These are phyloP conservation scores for Chrysosporium keratinophilum DNA, from an alignment of 2,329 filamentous ascomycete genomes.

Conservation along the genomic window DNA sequence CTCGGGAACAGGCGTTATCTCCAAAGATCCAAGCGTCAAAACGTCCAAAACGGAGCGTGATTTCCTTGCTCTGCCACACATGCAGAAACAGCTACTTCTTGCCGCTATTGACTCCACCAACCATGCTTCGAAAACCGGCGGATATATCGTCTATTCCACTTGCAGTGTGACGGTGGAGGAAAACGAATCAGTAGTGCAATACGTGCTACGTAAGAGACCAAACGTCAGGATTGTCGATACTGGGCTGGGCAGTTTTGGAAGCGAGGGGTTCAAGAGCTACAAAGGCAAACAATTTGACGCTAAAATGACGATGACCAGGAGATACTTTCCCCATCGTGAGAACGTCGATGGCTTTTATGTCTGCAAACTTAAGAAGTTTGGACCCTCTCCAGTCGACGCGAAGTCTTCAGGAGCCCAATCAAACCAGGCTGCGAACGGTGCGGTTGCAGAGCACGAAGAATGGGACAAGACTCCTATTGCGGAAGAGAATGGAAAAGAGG, in stretches of 20 bases:
- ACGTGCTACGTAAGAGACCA: slow-evolving; percentile 79
- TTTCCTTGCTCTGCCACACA: slow-evolving; percentile 84
- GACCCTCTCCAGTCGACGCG: slow-evolving; percentile 50
- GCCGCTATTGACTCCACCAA: slow-evolving; percentile 92
- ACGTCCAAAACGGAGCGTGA: slow-evolving; percentile 96
- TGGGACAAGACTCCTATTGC: slow-evolving; percentile 61
- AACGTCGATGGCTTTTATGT: slow-evolving; percentile 99
- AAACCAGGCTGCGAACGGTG: slow-evolving; percentile 20
- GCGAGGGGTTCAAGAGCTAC: slow-evolving; percentile 82
- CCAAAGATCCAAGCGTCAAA: slow-evolving; percentile 93
- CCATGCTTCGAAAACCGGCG: slow-evolving; percentile 81
- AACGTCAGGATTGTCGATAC: slow-evolving; percentile 92
- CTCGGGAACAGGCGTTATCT: slow-evolving; percentile 93
- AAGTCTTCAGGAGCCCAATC: slow-evolving; percentile 20
- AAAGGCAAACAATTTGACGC: slow-evolving; percentile 86
- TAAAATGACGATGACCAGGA: slow-evolving; percentile 67
- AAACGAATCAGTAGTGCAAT: slow-evolving; percentile 87
- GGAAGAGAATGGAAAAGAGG: slow-evolving; percentile 29
- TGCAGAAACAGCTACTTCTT: slow-evolving; percentile 87
- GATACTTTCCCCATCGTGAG: slow-evolving; percentile 84
- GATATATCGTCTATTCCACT: slow-evolving; percentile 93
- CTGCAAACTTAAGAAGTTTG: slow-evolving; percentile 90
- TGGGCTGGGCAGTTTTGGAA: slow-evolving; percentile 70
- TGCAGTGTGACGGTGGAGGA: slow-evolving; percentile 92
- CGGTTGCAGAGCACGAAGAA: slow-evolving; percentile 38